These are phyloP conservation scores for Nasturtium officinale DNA, from an alignment of 345 rosid species.

Conservation along the genomic window DNA sequence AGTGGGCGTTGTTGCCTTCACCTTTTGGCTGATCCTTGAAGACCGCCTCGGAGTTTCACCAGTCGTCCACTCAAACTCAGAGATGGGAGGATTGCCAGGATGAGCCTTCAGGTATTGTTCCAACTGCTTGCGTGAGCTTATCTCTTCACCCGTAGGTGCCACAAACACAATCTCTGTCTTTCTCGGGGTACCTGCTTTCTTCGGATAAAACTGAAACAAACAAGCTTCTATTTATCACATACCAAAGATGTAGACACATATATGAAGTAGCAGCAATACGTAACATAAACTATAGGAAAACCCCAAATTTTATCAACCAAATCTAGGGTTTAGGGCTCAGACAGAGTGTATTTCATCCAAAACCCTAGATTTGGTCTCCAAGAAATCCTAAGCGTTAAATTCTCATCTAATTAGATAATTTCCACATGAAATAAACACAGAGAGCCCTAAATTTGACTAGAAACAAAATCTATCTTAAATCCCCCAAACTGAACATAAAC, in stretches of 20 bases:
- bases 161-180: slow-evolving; percentile 71
- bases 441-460: not conserved
- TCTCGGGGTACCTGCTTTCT: slow-evolving; percentile 63
- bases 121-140: slow-evolving; percentile 62
- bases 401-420: not conserved
- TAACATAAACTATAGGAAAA: not conserved
- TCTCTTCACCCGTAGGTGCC: slow-evolving; percentile 85
- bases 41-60: slow-evolving; percentile 95
- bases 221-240: slow-evolving; percentile 3
- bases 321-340: slow-evolving; percentile 22
- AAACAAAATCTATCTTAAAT: slow-evolving; percentile 3
- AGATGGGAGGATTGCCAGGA: slow-evolving; percentile 65
- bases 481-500: slow-evolving; percentile 21
- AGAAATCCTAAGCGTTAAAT: slow-evolving; percentile 15
- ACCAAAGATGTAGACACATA: not conserved
- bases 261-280: not conserved
- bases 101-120: slow-evolving; percentile 78
- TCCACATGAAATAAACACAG: not conserved
- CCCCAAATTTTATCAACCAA: slow-evolving; percentile 33
- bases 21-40: slow-evolving; percentile 77
- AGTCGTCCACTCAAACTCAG: slow-evolving; percentile 86
- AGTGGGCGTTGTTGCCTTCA: slow-evolving; percentile 66
- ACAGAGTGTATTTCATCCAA: not conserved
- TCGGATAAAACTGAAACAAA: slow-evolving; percentile 61
- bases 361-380: slow-evolving; percentile 27